Evolutionary conservation across 1,284 basidiomycete species (phyloP).

Genomic region (Clitocybe nebularis): DNA sequence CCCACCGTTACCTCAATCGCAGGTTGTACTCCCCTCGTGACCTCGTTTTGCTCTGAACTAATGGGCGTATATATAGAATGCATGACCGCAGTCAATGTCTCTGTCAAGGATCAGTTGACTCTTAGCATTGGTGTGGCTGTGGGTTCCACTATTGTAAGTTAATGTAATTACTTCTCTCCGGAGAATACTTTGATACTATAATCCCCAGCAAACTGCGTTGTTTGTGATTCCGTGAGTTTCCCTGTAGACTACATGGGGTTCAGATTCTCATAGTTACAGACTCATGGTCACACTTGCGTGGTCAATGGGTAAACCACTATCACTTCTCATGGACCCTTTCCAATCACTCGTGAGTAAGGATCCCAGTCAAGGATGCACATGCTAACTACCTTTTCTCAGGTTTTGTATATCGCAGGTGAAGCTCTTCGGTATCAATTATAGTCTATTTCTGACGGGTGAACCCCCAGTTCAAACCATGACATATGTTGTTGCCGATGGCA

Average conservation of each 20-base stretch:
- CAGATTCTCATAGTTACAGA: conserved; percentile 25
- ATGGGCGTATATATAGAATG: conserved; percentile 34
- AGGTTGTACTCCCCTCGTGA: conserved; percentile 30
- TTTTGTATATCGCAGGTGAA: conserved; percentile 31
- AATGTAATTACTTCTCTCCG: conserved; percentile 13
- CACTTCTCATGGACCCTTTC: conserved; percentile 63
- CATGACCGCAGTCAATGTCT: conserved; percentile 80
- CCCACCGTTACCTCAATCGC: conserved; percentile 84
- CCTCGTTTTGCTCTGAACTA: neutral
- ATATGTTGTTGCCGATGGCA: conserved; percentile 78
- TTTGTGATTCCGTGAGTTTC: conserved; percentile 71
- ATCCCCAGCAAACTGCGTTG: conserved; percentile 75
- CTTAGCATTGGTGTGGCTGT: conserved; percentile 83
- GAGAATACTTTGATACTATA: neutral
- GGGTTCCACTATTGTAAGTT: conserved; percentile 79
- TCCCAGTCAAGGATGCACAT: neutral
- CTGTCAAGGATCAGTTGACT: conserved; percentile 73
- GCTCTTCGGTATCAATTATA: neutral
- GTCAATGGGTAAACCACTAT: conserved; percentile 63
- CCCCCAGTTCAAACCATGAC: conserved; percentile 82
- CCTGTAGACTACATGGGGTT: conserved; percentile 18
- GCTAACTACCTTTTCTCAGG: conserved; percentile 20
- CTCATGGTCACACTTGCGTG: conserved; percentile 63
- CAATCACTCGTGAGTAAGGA: conserved; percentile 53
- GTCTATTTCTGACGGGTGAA: neutral